Conservation (phyloP, 768 basidiomycete species). For the Termitomyces sp. region DNA sequence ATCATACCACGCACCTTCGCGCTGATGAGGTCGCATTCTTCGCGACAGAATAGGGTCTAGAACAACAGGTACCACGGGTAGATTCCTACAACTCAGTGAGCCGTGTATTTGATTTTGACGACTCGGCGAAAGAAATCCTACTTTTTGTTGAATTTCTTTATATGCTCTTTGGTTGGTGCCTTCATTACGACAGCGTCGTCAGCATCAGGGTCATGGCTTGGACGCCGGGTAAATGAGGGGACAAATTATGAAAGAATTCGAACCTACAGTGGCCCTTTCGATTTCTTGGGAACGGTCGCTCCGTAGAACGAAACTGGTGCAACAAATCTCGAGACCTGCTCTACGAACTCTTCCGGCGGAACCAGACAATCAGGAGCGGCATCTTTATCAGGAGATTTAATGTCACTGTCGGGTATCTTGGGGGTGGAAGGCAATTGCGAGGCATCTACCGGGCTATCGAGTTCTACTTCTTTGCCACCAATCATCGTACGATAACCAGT, state of each 20-base stretch:
- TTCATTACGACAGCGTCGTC: slow-evolving; percentile 86
- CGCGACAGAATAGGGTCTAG: slow-evolving; percentile 80
- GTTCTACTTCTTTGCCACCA: slow-evolving; percentile 56
- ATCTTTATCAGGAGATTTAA: slow-evolving; percentile 10
- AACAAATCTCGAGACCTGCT: slow-evolving; percentile 28
- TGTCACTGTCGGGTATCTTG: not conserved
- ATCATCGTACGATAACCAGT: slow-evolving; percentile 40
- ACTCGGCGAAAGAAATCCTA: slow-evolving; percentile 20
- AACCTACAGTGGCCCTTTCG: slow-evolving; percentile 41
- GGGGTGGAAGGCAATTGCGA: slow-evolving; percentile 46
- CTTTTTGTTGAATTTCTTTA: slow-evolving; percentile 67
- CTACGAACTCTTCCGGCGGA: slow-evolving; percentile 4
- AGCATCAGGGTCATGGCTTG: slow-evolving; percentile 71
- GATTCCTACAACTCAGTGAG: slow-evolving; percentile 34
- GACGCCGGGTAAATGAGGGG: not conserved
- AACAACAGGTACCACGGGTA: slow-evolving; percentile 74
- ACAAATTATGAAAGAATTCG: not conserved
- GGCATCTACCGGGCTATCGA: slow-evolving; percentile 45
- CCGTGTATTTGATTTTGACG: not conserved
- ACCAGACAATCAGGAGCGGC: not conserved
- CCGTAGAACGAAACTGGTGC: slow-evolving; percentile 62
- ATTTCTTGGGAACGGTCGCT: slow-evolving; percentile 28
- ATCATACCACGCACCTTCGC: slow-evolving; percentile 51
- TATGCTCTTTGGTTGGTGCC: slow-evolving; percentile 61
- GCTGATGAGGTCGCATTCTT: slow-evolving; percentile 82